A percentile compares a stretch with the other conserved stretches of the same genome.
Conservation (phyloP, 2,329 filamentous ascomycete species). For the Talaromyces verruculosus region DNA sequence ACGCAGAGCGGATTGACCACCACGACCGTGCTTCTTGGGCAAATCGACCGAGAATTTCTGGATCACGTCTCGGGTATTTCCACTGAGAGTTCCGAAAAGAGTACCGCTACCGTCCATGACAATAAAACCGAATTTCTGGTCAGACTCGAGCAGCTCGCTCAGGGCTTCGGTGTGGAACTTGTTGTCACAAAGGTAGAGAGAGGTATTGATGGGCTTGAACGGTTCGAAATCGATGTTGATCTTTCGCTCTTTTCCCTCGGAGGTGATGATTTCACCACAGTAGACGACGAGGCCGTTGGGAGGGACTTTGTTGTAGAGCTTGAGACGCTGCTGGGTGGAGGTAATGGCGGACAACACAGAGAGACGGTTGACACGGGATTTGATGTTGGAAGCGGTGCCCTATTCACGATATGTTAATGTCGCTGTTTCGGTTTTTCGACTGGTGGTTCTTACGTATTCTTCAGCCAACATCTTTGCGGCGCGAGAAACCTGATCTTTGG, state of each 20-base stretch:
- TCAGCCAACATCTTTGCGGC: slow-evolving; percentile 99
- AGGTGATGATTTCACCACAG: slow-evolving; percentile 99
- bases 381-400: slow-evolving; percentile 99
- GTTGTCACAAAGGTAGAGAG: slow-evolving; percentile 98
- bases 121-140: slow-evolving; percentile 99
- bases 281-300: slow-evolving; percentile 97
- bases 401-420: slow-evolving; percentile 6
- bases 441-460: slow-evolving; percentile 77
- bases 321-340: slow-evolving; percentile 97
- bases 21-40: slow-evolving; percentile 99
- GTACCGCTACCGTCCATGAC: slow-evolving; percentile 99
- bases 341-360: slow-evolving; percentile 98
- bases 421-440: neutral
- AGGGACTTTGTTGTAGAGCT: slow-evolving; percentile 98
- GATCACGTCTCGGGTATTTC: slow-evolving; percentile 93
- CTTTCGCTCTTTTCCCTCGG: slow-evolving; percentile 97
- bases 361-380: slow-evolving; percentile 97
- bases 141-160: slow-evolving; percentile 94
- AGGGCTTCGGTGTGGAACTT: slow-evolving; percentile 99
- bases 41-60: slow-evolving; percentile 99
- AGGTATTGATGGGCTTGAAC: slow-evolving; percentile 99
- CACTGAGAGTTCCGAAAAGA: slow-evolving; percentile 92
- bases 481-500: slow-evolving; percentile 96
- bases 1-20: slow-evolving; percentile 99
- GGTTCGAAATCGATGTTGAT: slow-evolving; percentile 99